A percentile compares a stretch with the other conserved stretches of the same genome.
phyloP scores from a whole-genome alignment of 345 rosid genomes.

The Combretum micranthum region DNA sequence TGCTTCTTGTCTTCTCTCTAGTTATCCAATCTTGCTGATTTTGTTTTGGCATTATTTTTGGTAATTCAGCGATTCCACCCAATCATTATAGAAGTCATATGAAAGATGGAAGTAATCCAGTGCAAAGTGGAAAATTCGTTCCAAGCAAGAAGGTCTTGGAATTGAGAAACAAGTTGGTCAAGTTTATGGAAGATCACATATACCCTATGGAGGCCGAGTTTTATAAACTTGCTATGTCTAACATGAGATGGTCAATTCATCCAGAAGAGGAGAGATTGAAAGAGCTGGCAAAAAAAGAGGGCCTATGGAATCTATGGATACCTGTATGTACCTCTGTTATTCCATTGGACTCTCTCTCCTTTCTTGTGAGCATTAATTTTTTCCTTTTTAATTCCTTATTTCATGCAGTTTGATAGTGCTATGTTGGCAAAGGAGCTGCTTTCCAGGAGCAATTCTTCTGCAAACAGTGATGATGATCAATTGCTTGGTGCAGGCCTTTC shows the following conservation, averaged over 20 bases:
- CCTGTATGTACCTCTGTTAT: slow-evolving; percentile 45
- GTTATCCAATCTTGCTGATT: too few relatives aligned
- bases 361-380: neutral
- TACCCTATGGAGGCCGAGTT: slow-evolving; percentile 84
- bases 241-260: slow-evolving; percentile 76
- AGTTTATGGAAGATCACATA: slow-evolving; percentile 85
- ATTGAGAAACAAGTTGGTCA: slow-evolving; percentile 59
- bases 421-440: slow-evolving; percentile 68
- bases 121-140: slow-evolving; percentile 58
- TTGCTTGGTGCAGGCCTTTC: slow-evolving; percentile 88
- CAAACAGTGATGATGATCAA: slow-evolving; percentile 24
- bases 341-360: slow-evolving; percentile 8
- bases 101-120: slow-evolving; percentile 31
- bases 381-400: slow-evolving; percentile 8
- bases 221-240: slow-evolving; percentile 64
- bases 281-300: slow-evolving; percentile 82
- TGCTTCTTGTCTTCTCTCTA: too few relatives aligned
- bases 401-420: slow-evolving; percentile 80
- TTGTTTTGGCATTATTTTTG: too few relatives aligned
- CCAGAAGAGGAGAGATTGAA: slow-evolving; percentile 89
- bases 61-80: neutral
- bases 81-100: slow-evolving; percentile 11
- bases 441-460: slow-evolving; percentile 25
- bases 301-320: slow-evolving; percentile 86
- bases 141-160: slow-evolving; percentile 57